Conservation (phyloP, 768 basidiomycete genomes). For the Suillus americanus region DNA sequence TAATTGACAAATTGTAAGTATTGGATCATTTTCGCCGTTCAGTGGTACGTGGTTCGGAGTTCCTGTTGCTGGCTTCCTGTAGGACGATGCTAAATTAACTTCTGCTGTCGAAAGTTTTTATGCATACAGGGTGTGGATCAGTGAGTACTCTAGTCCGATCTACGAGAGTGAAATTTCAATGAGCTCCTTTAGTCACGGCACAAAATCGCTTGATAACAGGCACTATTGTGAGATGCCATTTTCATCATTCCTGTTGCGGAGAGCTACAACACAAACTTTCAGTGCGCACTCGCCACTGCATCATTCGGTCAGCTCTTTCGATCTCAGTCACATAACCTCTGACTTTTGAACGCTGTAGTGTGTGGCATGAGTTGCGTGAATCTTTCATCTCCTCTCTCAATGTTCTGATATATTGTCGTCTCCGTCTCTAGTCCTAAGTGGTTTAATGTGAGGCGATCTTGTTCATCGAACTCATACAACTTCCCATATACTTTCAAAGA, state of each 20-base stretch:
- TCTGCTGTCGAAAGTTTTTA: constrained; percentile 18
- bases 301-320: constrained; percentile 14
- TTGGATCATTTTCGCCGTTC: constrained; percentile 19
- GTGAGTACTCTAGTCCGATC: constrained; percentile 9
- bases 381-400: neutral
- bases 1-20: constrained; percentile 9
- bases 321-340: neutral
- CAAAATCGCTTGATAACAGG: constrained; percentile 14
- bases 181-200: constrained; percentile 16
- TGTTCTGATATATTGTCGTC: neutral
- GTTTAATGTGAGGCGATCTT: neutral
- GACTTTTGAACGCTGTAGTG: constrained; percentile 4
- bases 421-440: constrained; percentile 7
- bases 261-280: neutral
- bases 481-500: constrained; percentile 6
- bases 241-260: neutral
- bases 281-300: constrained; percentile 9
- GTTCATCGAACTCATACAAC: neutral
- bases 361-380: constrained; percentile 15
- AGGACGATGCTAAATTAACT: neutral
- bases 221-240: neutral
- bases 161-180: neutral
- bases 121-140: constrained; percentile 25
- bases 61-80: neutral
- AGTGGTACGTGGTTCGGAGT: constrained; percentile 18